These are phyloP conservation scores for Lactarius deliciosus DNA, from an alignment of 768 basidiomycete species.

Conservation along the genomic window DNA sequence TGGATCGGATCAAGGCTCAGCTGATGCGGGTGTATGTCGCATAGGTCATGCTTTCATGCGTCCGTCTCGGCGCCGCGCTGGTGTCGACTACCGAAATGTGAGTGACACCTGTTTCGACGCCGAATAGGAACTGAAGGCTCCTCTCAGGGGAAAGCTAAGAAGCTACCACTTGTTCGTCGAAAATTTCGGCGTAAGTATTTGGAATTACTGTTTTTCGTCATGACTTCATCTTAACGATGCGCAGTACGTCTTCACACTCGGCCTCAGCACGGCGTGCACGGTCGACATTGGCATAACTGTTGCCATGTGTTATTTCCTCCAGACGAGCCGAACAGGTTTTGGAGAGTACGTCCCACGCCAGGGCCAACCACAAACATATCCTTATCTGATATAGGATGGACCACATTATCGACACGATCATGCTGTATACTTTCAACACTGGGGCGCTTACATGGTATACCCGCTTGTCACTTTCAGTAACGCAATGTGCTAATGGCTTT, in stretches of 20 bases:
- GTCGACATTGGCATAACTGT: slow-evolving; percentile 14
- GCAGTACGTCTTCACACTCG: slow-evolving; percentile 26
- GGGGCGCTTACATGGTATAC: slow-evolving; percentile 22
- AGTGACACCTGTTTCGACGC: not conserved
- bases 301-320: slow-evolving; percentile 23
- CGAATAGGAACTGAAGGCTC: not conserved
- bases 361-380: not conserved
- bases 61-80: slow-evolving; percentile 1
- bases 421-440: slow-evolving; percentile 27
- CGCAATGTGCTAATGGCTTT: not conserved
- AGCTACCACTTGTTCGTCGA: slow-evolving; percentile 10
- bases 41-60: slow-evolving; percentile 6
- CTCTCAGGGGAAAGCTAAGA: slow-evolving; percentile 6
- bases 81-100: slow-evolving; percentile 20
- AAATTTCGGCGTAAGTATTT: slow-evolving; percentile 14
- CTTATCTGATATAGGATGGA: slow-evolving; percentile 13
- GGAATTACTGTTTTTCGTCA: too few species aligned
- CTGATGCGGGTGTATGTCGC: not conserved
- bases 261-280: slow-evolving; percentile 17
- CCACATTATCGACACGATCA: slow-evolving; percentile 20
- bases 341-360: slow-evolving; percentile 5
- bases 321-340: slow-evolving; percentile 23
- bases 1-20: not conserved
- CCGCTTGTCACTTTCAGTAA: too few species aligned
- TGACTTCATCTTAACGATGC: not conserved